These are phyloP conservation scores for Pseudogymnoascus sp. DNA, from an alignment of 2,329 filamentous ascomycete genomes.

Conservation along the genomic window DNA sequence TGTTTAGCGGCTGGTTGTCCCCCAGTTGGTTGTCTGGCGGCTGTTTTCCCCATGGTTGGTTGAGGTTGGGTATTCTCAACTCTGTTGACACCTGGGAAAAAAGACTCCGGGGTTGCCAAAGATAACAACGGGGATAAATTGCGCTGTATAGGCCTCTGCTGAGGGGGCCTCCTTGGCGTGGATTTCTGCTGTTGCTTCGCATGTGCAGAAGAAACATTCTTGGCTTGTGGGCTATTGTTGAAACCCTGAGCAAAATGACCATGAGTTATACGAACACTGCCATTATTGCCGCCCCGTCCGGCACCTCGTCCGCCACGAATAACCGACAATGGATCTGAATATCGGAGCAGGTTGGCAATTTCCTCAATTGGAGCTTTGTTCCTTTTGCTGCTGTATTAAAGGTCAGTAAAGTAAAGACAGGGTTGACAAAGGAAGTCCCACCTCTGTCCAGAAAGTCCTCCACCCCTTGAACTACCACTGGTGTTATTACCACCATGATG, in stretches of 20 bases:
- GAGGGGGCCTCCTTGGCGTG: not conserved
- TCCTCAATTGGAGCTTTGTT: not conserved
- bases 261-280: not conserved
- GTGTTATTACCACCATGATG: not conserved
- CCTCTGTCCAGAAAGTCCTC: not conserved
- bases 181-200: not conserved
- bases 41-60: not conserved
- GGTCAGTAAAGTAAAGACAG: not conserved
- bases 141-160: not conserved
- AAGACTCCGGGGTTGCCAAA: not conserved
- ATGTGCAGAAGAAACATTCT: not conserved
- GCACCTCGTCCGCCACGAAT: not conserved
- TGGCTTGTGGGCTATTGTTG: not conserved
- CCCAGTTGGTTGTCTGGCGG: not conserved
- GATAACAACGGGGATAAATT: not conserved
- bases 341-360: slow-evolving; percentile 1
- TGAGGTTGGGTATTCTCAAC: not conserved
- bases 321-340: not conserved
- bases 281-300: not conserved
- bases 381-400: not conserved
- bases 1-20: not conserved
- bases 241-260: not conserved
- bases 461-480: not conserved
- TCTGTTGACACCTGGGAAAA: not conserved
- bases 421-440: not conserved